Evolutionary conservation across 805 yeast species (phyloP).

Genomic region (Tetrapisispora iriomotensis): DNA sequence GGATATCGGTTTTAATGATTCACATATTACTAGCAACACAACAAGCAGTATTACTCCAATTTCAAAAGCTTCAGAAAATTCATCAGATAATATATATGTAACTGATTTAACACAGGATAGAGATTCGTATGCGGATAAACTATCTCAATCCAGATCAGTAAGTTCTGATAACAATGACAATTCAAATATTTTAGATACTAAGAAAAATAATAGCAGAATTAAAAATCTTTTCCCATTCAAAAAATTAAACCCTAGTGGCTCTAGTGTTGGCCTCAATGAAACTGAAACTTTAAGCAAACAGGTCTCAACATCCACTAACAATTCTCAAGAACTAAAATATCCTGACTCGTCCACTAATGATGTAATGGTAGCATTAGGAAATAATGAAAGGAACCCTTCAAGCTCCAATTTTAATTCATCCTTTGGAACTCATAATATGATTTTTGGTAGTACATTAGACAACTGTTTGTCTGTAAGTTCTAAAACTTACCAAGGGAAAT

Average conservation of each 20-base stretch:
- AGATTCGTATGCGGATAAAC: not conserved
- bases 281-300: not conserved
- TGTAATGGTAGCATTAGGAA: slow-evolving; percentile 21
- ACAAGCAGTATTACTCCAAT: not conserved
- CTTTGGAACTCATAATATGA: slow-evolving; percentile 40
- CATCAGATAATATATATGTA: slow-evolving; percentile 14
- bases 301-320: not conserved
- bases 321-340: slow-evolving; percentile 8
- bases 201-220: slow-evolving; percentile 34
- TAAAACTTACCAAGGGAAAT: slow-evolving; percentile 30
- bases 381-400: not conserved
- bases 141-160: not conserved
- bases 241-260: slow-evolving; percentile 17
- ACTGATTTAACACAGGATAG: slow-evolving; percentile 11
- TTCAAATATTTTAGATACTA: too few species aligned
- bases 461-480: slow-evolving; percentile 47
- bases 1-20: too few species aligned
- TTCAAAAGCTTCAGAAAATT: slow-evolving; percentile 2
- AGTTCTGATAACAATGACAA: not conserved
- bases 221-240: slow-evolving; percentile 53
- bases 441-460: slow-evolving; percentile 56
- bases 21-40: too few species aligned
- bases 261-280: not conserved
- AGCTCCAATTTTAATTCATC: slow-evolving; percentile 18
- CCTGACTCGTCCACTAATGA: slow-evolving; percentile 21